These are phyloP conservation scores for Telopea speciosissima DNA, from an alignment of 177 flowering plant species.

Conservation along the genomic window DNA sequence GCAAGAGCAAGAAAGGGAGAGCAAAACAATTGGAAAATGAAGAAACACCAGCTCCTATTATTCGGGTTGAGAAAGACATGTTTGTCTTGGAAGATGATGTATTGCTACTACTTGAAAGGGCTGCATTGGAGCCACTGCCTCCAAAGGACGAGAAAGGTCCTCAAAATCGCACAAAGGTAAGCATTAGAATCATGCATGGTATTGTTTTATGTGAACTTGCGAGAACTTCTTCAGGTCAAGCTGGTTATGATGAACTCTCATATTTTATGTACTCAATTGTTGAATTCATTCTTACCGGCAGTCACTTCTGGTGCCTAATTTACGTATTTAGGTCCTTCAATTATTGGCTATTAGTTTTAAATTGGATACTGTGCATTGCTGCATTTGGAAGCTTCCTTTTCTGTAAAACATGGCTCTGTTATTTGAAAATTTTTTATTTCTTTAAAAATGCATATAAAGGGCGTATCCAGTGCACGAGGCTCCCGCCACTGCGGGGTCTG, in stretches of 20 bases:
- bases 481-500: too few relatives aligned
- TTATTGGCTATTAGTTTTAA: background rate
- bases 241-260: background rate
- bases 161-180: slow-evolving; percentile 93
- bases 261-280: background rate
- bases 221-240: background rate
- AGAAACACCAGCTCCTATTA: slow-evolving; percentile 73
- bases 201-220: background rate
- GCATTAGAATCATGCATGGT: slow-evolving; percentile 10
- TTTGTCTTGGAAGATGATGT: slow-evolving; percentile 95
- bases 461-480: too few relatives aligned
- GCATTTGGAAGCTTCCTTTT: background rate
- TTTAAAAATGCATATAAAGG: background rate
- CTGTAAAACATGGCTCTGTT: background rate
- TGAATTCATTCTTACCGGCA: background rate
- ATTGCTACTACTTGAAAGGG: slow-evolving; percentile 75
- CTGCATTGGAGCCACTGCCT: slow-evolving; percentile 87
- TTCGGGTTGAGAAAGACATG: slow-evolving; percentile 76
- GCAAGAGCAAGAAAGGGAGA: slow-evolving; percentile 45
- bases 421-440: too few relatives aligned
- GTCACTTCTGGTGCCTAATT: background rate
- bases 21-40: slow-evolving; percentile 49
- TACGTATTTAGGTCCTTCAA: background rate
- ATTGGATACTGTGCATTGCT: background rate
- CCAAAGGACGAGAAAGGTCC: slow-evolving; percentile 99